Evolutionary conservation across 352 stramenopile genomes (phyloP).

Genomic region (Phytopythium delawarense): DNA sequence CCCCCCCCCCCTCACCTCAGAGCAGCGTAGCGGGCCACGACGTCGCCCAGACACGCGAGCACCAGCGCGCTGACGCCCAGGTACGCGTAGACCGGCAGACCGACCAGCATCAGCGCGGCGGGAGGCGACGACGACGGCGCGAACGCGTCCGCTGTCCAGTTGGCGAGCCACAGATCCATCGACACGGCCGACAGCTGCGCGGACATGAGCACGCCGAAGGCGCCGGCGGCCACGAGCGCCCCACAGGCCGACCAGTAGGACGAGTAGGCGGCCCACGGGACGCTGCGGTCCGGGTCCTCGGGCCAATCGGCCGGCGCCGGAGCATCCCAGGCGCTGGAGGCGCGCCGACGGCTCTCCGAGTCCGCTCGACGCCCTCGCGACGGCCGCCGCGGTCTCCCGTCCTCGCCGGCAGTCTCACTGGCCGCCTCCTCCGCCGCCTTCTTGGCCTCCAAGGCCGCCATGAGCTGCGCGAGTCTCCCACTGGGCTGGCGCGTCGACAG

Average conservation of each 20-base stretch:
- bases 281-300: conserved; percentile 37
- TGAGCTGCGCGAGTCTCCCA: conserved; percentile 41
- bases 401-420: not conserved
- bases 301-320: not conserved
- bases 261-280: conserved; percentile 31
- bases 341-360: not conserved
- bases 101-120: conserved; percentile 24
- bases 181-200: conserved; percentile 50
- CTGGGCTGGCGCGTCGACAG: conserved; percentile 31
- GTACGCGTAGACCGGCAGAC: conserved; percentile 54
- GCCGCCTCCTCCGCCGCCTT: not conserved
- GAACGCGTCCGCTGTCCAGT: conserved; percentile 32
- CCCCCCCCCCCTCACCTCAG: conserved; percentile 29
- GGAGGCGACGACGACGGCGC: not conserved
- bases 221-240: conserved; percentile 25
- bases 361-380: not conserved
- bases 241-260: conserved; percentile 55
- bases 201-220: conserved; percentile 30
- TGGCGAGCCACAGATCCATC: conserved; percentile 63
- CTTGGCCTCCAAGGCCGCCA: conserved; percentile 8
- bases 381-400: not conserved
- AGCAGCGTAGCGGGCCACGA: conserved; percentile 41
- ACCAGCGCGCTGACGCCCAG: conserved; percentile 46
- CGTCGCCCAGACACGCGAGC: conserved; percentile 44
- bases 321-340: conserved; percentile 20